A percentile compares a stretch with the other conserved stretches of the same genome.
These are phyloP conservation scores for Dipodascus albidus DNA, from an alignment of 805 yeast species.

Conservation along the genomic window DNA sequence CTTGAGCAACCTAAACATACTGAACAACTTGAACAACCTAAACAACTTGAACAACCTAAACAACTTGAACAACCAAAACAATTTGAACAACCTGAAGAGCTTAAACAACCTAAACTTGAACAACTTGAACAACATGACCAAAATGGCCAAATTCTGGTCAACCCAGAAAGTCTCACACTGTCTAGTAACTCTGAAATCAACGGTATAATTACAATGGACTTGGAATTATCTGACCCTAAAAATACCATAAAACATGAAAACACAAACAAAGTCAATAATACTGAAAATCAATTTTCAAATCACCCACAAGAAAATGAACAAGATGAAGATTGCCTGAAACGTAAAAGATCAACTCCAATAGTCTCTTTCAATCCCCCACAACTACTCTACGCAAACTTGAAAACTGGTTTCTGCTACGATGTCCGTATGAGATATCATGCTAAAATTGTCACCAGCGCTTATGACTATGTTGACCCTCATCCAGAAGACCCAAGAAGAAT, in stretches of 20 bases:
- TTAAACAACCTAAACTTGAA: too few species aligned
- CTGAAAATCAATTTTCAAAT: not conserved
- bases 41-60: too few species aligned
- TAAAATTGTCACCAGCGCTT: slow-evolving; percentile 80
- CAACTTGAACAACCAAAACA: too few species aligned
- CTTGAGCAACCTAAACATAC: too few species aligned
- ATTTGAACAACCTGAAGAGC: too few species aligned
- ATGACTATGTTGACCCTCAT: slow-evolving; percentile 94
- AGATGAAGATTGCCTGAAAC: not conserved
- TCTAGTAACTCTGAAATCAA: not conserved
- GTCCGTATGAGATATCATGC: slow-evolving; percentile 97
- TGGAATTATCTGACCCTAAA: not conserved
- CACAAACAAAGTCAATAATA: not conserved
- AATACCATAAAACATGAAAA: too few species aligned
- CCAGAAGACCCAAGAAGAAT: slow-evolving; percentile 98
- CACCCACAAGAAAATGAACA: not conserved
- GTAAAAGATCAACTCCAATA: slow-evolving; percentile 31
- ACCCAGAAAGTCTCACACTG: not conserved
- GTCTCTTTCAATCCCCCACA: slow-evolving; percentile 39
- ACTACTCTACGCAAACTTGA: slow-evolving; percentile 58
- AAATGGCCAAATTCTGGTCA: not conserved
- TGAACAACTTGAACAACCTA: too few species aligned
- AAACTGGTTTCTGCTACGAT: slow-evolving; percentile 92
- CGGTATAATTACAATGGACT: not conserved
- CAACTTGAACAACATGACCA: not conserved